phyloP scores from a whole-genome alignment of 306 rosid genomes.

The Vigna unguiculata region DNA sequence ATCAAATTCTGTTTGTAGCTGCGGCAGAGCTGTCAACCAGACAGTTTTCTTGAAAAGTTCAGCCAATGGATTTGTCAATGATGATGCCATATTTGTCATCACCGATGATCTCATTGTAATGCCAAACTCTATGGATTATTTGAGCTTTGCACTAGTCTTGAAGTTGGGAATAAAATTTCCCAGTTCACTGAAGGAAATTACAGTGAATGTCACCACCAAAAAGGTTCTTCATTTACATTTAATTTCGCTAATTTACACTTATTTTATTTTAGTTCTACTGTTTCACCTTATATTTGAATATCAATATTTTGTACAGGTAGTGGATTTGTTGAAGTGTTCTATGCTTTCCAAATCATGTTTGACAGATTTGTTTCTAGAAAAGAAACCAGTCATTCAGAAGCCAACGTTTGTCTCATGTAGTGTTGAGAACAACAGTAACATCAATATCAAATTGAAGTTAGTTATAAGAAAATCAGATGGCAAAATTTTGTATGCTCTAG shows the following conservation, averaged over 20 bases:
- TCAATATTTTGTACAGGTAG: not conserved
- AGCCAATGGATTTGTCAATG: not conserved
- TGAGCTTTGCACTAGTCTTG: not conserved
- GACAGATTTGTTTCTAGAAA: not conserved
- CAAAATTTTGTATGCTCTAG: not conserved
- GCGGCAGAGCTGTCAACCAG: not conserved
- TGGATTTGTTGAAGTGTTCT: too few relatives aligned
- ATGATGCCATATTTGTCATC: not conserved
- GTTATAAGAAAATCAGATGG: not conserved
- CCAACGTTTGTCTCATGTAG: not conserved
- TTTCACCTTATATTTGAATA: too few relatives aligned
- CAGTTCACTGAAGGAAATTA: not conserved
- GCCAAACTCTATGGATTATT: not conserved
- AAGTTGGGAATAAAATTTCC: not conserved
- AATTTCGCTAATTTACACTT: too few relatives aligned
- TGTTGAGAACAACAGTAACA: not conserved
- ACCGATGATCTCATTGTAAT: too few relatives aligned
- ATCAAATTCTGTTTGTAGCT: too few relatives aligned
- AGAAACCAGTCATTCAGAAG: not conserved
- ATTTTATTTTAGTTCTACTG: too few relatives aligned
- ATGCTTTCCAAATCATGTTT: not conserved
- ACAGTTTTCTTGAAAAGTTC: not conserved
- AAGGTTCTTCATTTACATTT: too few relatives aligned
- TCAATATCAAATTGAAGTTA: not conserved
- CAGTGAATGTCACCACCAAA: not conserved